Base-by-base conservation (phyloP, 2,329 filamentous ascomycete genomes). In the Pyrenochaeta sp. region DNA sequence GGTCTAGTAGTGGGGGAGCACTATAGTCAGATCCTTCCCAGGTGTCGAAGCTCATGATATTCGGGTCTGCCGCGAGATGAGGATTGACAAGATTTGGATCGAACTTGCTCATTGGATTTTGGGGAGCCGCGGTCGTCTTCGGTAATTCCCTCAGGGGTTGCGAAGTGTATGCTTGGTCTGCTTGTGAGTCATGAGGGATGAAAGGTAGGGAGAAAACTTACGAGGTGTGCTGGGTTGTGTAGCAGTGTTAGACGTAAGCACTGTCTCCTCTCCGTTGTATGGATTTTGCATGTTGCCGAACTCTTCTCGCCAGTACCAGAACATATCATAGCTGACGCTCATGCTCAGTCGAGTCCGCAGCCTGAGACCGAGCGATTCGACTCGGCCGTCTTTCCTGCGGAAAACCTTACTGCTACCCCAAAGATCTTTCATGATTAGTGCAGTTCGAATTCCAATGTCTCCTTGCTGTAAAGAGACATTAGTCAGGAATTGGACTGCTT, bases 241-340 rank as follows among this genome's bases (percentile, higher is more conserved):
- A 4, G 42, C 48, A 14, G 60, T 54, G 11, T 58, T 60, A 5
- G 59, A 54, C 2, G 55, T 36, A 19, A 53, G 24, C 1, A 35
- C 29, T 11, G 44, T 44, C 19, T 68, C 65, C n/a, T 71, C 67
- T 35, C 60, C 63, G 17, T 62, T 66, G 39, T 71, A 71, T 2
- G 66, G 67, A 34, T 69, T 71, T 23, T 55, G 48, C 63, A 68
- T 67, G 40, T 69, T 62, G 17, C 64, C 61, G 21, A 70, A 71
- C 23, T 69, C 67, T 44, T 69, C 68, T 36, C 68, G 51, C 68
- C 68, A 71, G 32, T 69, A 71, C 68, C 68, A 71, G 46, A 71
- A 70, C 66, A 69, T 70, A 35, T 71, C 68, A 31, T 70, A 71
- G 28, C 59, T 68, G 11, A 71, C 58, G 36, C 66, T 69, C 68